phyloP scores from a whole-genome alignment of 176 grass and related monocot genomes.

The Oryza glaberrima region DNA sequence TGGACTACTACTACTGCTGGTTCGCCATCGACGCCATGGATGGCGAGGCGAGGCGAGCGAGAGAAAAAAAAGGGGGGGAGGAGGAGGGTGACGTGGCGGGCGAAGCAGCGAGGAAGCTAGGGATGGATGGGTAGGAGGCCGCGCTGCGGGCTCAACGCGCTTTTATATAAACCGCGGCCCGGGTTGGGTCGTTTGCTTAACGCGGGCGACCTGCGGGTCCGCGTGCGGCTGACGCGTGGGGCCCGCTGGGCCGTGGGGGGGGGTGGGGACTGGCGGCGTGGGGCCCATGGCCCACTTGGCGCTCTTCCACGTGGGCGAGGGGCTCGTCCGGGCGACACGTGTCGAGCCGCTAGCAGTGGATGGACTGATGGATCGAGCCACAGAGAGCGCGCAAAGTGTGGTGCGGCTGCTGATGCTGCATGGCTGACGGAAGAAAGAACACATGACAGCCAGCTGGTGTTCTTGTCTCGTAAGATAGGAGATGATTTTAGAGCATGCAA shows the following conservation, averaged over 20 bases:
- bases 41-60: background rate
- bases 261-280: no score
- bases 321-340: background rate
- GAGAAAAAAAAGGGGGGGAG: background rate
- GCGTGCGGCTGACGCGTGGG: background rate
- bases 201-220: constrained; percentile 21
- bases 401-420: no score
- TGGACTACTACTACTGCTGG: background rate
- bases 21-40: constrained; percentile 26
- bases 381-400: no score
- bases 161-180: background rate
- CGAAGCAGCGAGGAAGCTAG: constrained; percentile 1
- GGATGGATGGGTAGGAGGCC: background rate
- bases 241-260: no score
- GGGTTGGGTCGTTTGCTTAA: constrained; percentile 33
- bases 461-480: no score
- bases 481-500: no score
- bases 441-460: no score
- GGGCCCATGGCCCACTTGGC: background rate
- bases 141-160: constrained; percentile 3
- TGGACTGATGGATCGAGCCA: no score
- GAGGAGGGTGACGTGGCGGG: background rate
- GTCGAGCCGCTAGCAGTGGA: no score
- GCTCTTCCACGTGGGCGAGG: background rate
- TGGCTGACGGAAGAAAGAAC: no score